Evolutionary conservation across 2,329 filamentous ascomycete genomes (phyloP), one percentile per base, ranked within the genome.

Genomic region (Sclerotinia glacialis): DNA sequence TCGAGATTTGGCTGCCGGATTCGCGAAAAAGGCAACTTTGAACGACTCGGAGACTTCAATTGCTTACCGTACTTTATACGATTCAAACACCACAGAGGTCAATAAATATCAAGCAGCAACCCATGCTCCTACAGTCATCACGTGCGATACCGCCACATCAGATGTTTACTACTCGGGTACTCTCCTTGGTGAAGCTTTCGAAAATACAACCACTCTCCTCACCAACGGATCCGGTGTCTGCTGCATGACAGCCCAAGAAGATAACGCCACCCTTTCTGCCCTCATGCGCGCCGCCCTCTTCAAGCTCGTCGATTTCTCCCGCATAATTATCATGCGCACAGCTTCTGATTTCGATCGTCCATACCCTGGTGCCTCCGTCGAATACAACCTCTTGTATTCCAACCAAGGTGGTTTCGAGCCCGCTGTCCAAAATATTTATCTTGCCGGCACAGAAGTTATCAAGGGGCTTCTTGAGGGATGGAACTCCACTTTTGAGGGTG

Each of bases 271-370:
- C 0, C 82, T 91, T 0, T 87, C 89, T 71, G 88, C 84, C 6
- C 78, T 92, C 37, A 77, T 90, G 26, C 83, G 89, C 16, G 83
- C 83, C 1, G 83, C 86, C 0, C 77, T 83, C 28, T 53, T 47
- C 64, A 62, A 83, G 2, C 73, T 85, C 5, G 83, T 88, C 5
- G 89, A 92, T 75, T 92, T 89, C 76, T 76, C 80, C 6, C 83
- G 89, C 3, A 82, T 89, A 69, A 87, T 92, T 65, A 77, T 91
- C 67, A 85, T 91, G 82, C 83, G 89, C 37, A 86, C 87, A 73
- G 87, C 83, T 1, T 89, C 86, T 12, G 86, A 92, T 78, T 92
- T 92, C 73, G 89, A 92, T 74, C 84, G 89, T 7, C 87, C 87
- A 0, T 88, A 85, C 31, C 83, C 84, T 0, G 84, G 83, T 14